These are phyloP conservation scores for Truncatella angustata DNA, from an alignment of 2,329 filamentous ascomycete species.

Conservation along the genomic window DNA sequence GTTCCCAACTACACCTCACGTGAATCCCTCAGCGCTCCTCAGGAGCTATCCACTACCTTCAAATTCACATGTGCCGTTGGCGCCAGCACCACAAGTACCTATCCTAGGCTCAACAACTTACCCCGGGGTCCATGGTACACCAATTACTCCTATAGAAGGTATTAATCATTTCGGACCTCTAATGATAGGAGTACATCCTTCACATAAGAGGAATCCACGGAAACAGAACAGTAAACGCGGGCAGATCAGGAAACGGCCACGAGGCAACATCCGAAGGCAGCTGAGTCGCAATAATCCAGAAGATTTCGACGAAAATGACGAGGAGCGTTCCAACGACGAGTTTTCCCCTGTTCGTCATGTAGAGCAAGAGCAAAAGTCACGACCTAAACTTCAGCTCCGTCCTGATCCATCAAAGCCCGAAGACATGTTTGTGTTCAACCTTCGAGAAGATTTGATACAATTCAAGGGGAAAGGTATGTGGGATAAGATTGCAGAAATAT, in stretches of 20 bases:
- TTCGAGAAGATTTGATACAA: conserved; percentile 42
- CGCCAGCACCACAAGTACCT: conserved; percentile 20
- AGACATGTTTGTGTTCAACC: conserved; percentile 41
- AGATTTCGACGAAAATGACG: neutral
- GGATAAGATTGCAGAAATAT: conserved; percentile 49
- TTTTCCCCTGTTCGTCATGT: neutral
- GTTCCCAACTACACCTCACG: conserved; percentile 15
- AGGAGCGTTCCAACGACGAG: neutral
- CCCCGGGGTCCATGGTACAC: conserved; percentile 17
- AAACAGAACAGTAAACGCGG: neutral
- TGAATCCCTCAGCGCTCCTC: conserved; percentile 23
- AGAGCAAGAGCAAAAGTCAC: neutral
- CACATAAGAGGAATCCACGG: neutral
- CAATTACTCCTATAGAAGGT: conserved; percentile 16
- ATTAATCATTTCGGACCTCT: conserved; percentile 15
- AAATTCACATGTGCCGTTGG: conserved; percentile 18
- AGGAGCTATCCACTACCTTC: conserved; percentile 10
- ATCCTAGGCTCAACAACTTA: conserved; percentile 20
- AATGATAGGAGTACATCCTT: neutral
- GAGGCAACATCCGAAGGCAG: neutral
- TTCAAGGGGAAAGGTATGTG: conserved; percentile 59
- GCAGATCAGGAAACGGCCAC: neutral
- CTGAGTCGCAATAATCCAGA: conserved; percentile 10
- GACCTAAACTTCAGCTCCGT: neutral
- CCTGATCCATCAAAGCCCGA: neutral